Base-by-base conservation (phyloP, 805 yeast genomes). In the Ogataea thermomethanolica region DNA sequence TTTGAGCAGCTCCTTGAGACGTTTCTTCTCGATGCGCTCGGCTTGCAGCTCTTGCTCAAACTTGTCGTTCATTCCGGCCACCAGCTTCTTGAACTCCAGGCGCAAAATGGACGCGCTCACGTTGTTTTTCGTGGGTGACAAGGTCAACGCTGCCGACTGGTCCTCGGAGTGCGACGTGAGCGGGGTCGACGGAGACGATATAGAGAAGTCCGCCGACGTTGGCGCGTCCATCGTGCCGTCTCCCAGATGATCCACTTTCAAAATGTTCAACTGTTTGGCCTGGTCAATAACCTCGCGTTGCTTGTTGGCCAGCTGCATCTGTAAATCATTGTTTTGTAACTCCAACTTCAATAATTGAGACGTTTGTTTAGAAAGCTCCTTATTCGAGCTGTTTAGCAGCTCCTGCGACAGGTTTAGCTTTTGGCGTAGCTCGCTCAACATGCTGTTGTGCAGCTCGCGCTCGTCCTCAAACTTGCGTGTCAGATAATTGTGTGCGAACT, bases 381-480 rank as follows among this genome's bases (percentile, higher is more conserved):
- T 55, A 44, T 66, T 67, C 17, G 65, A 59, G 15, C 63, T 64
- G n/a, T 64, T 53, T 2, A 78, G 52, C 43, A 77, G 73, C 40
- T 73, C 76, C 51, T 79, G 83, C 31, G 80, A 63, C 12, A 63
- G 65, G 22, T 61, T 58, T 39, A 71, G 72, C 43, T 78, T 79
- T 43, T 70, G 65, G 15, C 80, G 68, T 47, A 78, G 65, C 32
- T 73, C 73, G 48, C 74, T 79, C 35, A 81, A 70, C 2, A 74
- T 65, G 43, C 71, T 71, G 37, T 67, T 58, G 41, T 80, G 76
- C 44, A 73, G 75, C 11, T 72, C 71, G 41, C 84, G 69, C 39
- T 84, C 84, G 44, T 78, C 76, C 48, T 81, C 84, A 51, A 73
- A 84, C 50, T 81, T 85, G 53, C 78, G 77, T 2, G 82, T 71